Conservation (phyloP, 768 basidiomycete genomes). For the Chalciporus piperatus region DNA sequence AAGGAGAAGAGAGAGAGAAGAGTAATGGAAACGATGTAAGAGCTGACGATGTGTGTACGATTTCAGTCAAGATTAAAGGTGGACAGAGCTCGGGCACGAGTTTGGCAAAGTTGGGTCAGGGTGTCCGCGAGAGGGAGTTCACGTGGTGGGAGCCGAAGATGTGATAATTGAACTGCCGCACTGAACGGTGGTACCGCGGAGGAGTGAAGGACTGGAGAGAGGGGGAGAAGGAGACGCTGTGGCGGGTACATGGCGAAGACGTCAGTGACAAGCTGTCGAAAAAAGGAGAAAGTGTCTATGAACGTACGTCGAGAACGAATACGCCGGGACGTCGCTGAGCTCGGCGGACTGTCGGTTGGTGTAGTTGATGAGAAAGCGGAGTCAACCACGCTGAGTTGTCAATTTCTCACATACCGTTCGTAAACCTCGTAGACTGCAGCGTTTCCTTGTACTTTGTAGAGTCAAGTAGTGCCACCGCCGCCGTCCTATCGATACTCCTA, state of each 20-base stretch:
- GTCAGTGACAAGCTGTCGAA: constrained; percentile 17
- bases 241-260: constrained; percentile 23
- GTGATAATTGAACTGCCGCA: constrained; percentile 13
- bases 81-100: constrained; percentile 35
- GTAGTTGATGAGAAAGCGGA: constrained; percentile 21
- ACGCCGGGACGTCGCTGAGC: constrained; percentile 34
- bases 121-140: constrained; percentile 29
- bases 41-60: constrained; percentile 31
- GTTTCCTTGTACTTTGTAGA: no score
- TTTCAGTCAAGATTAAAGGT: constrained; percentile 34
- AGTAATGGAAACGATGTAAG: constrained; percentile 18
- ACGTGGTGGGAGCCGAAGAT: constrained; percentile 37
- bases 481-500: no score
- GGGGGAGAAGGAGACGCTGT: constrained; percentile 8
- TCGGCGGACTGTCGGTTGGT: constrained; percentile 33
- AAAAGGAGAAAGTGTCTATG: constrained; percentile 15
- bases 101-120: constrained; percentile 34
- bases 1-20: constrained; percentile 3
- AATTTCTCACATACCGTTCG: background rate
- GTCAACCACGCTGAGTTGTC: constrained; percentile 27
- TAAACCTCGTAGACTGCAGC: no score
- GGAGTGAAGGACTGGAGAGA: background rate
- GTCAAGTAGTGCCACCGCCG: no score
- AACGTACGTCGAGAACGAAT: constrained; percentile 24
- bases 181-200: constrained; percentile 22